A percentile compares a stretch with the other conserved stretches of the same genome.
Evolutionary conservation across 176 grass and related monocot genomes (phyloP).

Genomic region (Triticum turgidum): DNA sequence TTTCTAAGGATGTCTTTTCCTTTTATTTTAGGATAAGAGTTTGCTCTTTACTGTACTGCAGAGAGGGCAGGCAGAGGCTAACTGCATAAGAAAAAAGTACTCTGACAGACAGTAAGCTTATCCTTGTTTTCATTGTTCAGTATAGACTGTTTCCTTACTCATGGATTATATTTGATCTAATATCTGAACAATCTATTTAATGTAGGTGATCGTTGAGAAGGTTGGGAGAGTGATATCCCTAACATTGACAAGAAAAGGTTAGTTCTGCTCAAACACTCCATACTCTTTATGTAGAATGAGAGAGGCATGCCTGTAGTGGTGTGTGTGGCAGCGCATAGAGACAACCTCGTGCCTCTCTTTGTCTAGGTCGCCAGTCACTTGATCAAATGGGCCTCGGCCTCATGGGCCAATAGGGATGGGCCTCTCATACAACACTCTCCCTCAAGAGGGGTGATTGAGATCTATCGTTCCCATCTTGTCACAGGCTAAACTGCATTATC

Average conservation of each 20-base stretch:
- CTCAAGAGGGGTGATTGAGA: no score
- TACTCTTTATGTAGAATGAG: no score
- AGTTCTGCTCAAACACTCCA: conserved; percentile 22
- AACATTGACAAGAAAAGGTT: conserved; percentile 99
- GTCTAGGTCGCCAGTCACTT: no score
- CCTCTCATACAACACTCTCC: no score
- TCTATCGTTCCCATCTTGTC: no score
- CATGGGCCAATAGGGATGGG: no score
- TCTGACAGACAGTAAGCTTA: conserved; percentile 59
- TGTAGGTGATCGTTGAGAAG: conserved; percentile 93
- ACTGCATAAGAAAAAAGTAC: conserved; percentile 82
- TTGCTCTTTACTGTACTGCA: conserved; percentile 8
- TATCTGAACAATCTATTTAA: not conserved
- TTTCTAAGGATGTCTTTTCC: not conserved
- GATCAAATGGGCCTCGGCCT: no score
- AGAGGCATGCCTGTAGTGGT: no score
- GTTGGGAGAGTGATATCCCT: conserved; percentile 84
- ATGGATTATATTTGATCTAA: conserved; percentile 20
- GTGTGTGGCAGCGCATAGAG: no score
- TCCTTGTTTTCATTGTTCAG: not conserved
- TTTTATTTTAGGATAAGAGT: not conserved
- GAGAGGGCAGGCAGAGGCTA: conserved; percentile 82
- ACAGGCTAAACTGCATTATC: no score
- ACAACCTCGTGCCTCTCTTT: no score
- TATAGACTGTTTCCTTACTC: not conserved